Evolutionary conservation across 768 basidiomycete species (phyloP), one percentile per base, ranked within the genome.

Genomic region (Albatrellus ellisii): DNA sequence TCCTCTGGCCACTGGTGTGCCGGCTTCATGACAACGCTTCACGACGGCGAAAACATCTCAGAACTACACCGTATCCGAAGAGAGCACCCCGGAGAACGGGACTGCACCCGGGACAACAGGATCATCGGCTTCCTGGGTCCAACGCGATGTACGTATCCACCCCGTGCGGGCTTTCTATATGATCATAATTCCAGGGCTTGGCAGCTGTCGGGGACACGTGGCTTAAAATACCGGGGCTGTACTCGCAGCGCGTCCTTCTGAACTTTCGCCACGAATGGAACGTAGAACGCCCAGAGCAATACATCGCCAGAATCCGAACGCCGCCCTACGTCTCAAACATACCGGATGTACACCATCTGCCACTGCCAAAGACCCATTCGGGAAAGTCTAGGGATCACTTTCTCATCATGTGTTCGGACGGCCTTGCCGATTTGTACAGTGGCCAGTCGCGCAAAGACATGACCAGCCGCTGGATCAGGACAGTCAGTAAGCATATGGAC

Each of bases 111-210:
- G 36, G 73, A 82, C 46, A 64, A 67, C 49, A 68, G 84, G 38
- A 75, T 86, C 38, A 73, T 86, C 39, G 84, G 84, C 42, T 80
- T 79, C 43, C 71, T 87, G 22, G 79, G 82, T 3, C 81, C 82
- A 40, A 80, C 78, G 51, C 70, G 84, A 60, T 79, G 83, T 84
- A 54, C 52, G 75, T 41, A 21, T 68, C 39, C 41, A 6, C 46
- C 32, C 20, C 26, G 44, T 31, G 24, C 18, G 33, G n/a, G 35
- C 17, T 15, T 17, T 9, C 21, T 21, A 34, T 15, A 32, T 26
- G 18, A 40, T 32, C 29, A 25, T 15, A 42, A 34, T 31, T 32
- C 14, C 32, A 20, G 35, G 43, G 39, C 32, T 31, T 22, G 20
- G 21, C 43, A 60, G 55, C 58, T 26, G 50, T 71, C 46, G 63